Base-by-base conservation (phyloP, 495 filamentous ascomycete genomes). In the Daldinia concentrica region DNA sequence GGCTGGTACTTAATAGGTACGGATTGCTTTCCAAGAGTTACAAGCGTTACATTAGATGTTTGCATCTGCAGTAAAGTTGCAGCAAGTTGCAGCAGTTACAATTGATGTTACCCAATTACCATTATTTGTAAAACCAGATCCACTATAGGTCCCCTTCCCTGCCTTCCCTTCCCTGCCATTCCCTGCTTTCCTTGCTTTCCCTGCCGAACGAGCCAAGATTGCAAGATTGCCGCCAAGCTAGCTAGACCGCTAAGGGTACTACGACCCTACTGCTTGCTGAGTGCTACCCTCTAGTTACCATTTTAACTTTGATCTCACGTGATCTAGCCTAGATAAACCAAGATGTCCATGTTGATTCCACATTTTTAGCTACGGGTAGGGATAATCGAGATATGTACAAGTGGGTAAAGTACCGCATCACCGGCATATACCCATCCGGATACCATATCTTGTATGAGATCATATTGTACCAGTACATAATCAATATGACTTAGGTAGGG, bases 111-210 rank as follows among this genome's bases (percentile, higher is more conserved):
- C 70, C 61, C 65, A 55, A 64, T 60, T 68, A 71, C 69, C 64
- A 68, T 69, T 73, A 73, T 73, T 73, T 73, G 71, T 73, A 73
- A 73, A 73, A 73, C 71, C 62, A 63, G 62, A 69, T 62, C 56
- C 71, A 73, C 66, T 14, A 69, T 66, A 69, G 71, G 71, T 32
- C 19, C 64, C 55, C 55, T 51, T 60, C 61, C 60, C 30, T 60
- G 62, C 24, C 17, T 34, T 36, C 14, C 56, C 8, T 37, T 41
- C 61, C 67, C 61, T 64, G 60, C 60, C 55, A n/a, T 51, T 60
- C 61, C 59, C 52, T 59, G 61, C 34, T 34, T 34, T 34, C 14
- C 56, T 4, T 39, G 34, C n/a, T 12, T 39, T 41, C 61, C 68
- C 61, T 64, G 60, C 60, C 55, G 60, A 52, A 64, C 4, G 17